Base-by-base conservation (phyloP, 2,329 filamentous ascomycete species). In the Colletotrichum lini region DNA sequence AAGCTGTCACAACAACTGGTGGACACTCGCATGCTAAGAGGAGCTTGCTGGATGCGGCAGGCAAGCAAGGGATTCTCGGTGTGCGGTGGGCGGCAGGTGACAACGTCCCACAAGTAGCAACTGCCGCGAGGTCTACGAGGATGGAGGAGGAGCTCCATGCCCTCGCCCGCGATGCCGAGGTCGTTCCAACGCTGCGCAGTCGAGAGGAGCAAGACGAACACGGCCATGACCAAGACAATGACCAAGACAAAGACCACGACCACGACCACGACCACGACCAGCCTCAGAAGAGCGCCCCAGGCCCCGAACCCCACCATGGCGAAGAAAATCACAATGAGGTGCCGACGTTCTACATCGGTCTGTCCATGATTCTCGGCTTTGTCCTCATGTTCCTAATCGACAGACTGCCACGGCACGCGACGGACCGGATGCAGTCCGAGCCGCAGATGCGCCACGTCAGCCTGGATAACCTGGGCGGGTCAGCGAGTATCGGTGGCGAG, bases 331-430 rank as follows among this genome's bases (percentile, higher is more conserved):
- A 80, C 56, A 54, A 71, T 10, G 83, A 85, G 54, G 81, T 90
- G 85, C 89, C 95, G 80, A 86, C 89, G 0, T 90, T 92, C 74
- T 96, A 94, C 82, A 93, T 99, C 70, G 96, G 96, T 6, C 87
- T 98, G 65, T 94, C 95, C 2, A 85, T 99, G 62, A 90, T 97
- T 66, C 84, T 94, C 18, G 96, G 96, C 15, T 99, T 98, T 81
- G 91, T 98, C 68, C 88, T 98, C 74, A 99, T 99, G 96, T 98
- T 98, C 79, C 88, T 99, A 26, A 93, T 99, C 78, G 96, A 99
- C 82, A 91, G 94, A 62, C 83, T 97, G 10, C 94, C 95, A 9
- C 90, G 91, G 50, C 93, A 95, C 79, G 90, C 91, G 7, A 88
- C 89, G 1, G 87, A 93, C 23, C 86, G 88, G 50, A 84, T 93